These are phyloP conservation scores for Rubia peregrina DNA, from an alignment of 305 asterid genomes.

Conservation along the genomic window DNA sequence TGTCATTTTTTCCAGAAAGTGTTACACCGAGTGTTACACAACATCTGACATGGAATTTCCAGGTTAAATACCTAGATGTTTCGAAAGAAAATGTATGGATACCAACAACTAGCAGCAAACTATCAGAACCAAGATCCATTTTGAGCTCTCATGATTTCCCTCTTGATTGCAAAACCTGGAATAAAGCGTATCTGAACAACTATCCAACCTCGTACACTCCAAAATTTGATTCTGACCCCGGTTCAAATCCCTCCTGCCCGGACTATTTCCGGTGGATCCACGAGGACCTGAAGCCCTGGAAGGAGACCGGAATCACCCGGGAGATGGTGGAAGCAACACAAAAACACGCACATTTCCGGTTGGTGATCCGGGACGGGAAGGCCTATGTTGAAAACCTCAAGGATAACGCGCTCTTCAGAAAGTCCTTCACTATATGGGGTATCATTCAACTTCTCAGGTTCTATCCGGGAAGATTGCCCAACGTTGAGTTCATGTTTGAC, in stretches of 20 bases:
- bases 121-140: neutral
- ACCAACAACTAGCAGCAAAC: neutral
- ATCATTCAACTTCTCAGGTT: constrained; percentile 54
- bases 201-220: constrained; percentile 32
- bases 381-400: constrained; percentile 47
- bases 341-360: constrained; percentile 52
- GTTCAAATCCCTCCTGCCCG: constrained; percentile 36
- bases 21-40: neutral
- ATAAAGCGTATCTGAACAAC: constrained; percentile 41
- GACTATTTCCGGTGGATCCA: constrained; percentile 74
- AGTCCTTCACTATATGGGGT: constrained; percentile 73
- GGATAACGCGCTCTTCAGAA: constrained; percentile 48
- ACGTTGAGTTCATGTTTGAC: constrained; percentile 83
- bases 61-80: constrained; percentile 35
- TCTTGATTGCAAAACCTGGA: constrained; percentile 58
- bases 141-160: constrained; percentile 20
- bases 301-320: constrained; percentile 43
- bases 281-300: constrained; percentile 79
- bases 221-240: neutral
- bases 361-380: constrained; percentile 54
- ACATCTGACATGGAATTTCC: neutral
- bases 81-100: constrained; percentile 19
- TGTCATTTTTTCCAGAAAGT: too few relatives aligned
- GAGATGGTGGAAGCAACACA: constrained; percentile 49
- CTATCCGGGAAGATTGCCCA: constrained; percentile 77